phyloP scores from a whole-genome alignment of 2,329 filamentous ascomycete genomes.

The Rutstroemia sp. region DNA sequence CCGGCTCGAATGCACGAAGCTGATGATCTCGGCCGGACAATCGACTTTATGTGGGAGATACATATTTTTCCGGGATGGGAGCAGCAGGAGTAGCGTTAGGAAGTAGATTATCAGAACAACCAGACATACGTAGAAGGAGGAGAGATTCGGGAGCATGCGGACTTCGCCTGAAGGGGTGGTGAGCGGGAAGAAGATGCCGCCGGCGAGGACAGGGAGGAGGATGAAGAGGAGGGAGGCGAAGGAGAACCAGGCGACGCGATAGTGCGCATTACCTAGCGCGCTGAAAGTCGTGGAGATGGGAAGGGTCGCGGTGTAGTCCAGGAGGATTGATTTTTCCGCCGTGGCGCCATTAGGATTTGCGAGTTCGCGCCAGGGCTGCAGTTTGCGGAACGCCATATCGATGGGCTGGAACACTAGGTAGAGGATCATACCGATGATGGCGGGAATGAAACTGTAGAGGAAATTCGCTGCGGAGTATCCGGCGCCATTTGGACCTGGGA shows the following conservation, averaged over 20 bases:
- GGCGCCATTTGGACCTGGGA: slow-evolving; percentile 47
- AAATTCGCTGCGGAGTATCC: slow-evolving; percentile 87
- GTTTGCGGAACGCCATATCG: slow-evolving; percentile 56
- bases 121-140: slow-evolving; percentile 67
- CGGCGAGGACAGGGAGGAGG: slow-evolving; percentile 58
- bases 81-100: slow-evolving; percentile 52
- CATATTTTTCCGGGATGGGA: slow-evolving; percentile 53
- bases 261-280: slow-evolving; percentile 53
- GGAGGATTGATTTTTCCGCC: slow-evolving; percentile 57
- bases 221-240: slow-evolving; percentile 51
- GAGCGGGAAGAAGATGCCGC: slow-evolving; percentile 68
- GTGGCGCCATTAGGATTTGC: slow-evolving; percentile 47
- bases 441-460: slow-evolving; percentile 71
- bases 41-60: slow-evolving; percentile 66
- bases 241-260: slow-evolving; percentile 55
- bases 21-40: slow-evolving; percentile 69
- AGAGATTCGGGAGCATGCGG: slow-evolving; percentile 64
- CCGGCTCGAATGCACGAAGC: slow-evolving; percentile 67
- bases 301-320: slow-evolving; percentile 60
- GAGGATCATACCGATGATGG: slow-evolving; percentile 57
- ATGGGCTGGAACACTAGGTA: slow-evolving; percentile 61
- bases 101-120: slow-evolving; percentile 65
- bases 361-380: slow-evolving; percentile 65
- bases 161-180: slow-evolving; percentile 46
- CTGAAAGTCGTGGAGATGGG: slow-evolving; percentile 53